Evolutionary conservation across 73 alveolate genomes (phyloP).

Genomic region (Halteria grandinella): DNA sequence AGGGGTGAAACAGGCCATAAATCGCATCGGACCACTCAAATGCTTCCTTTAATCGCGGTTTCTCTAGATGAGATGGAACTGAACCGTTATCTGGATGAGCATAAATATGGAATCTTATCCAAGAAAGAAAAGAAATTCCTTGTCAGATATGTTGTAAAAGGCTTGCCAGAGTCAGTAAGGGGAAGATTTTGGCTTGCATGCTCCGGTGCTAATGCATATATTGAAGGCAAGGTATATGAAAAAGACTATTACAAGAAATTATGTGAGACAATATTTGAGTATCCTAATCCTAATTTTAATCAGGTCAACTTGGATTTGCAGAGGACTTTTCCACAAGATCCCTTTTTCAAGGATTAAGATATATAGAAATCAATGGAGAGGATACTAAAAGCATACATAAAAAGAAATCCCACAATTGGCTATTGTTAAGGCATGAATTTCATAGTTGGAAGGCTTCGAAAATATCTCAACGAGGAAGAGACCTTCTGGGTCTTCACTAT

Average conservation of each 20-base stretch:
- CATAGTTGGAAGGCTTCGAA: conserved; percentile 54
- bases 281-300: conserved; percentile 37
- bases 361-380: conserved; percentile 39
- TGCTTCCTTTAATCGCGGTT: too few relatives aligned
- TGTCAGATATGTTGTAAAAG: conserved; percentile 20
- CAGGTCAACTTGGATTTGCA: conserved; percentile 29
- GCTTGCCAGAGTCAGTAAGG: conserved; percentile 2
- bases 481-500: conserved; percentile 53
- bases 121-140: conserved; percentile 17
- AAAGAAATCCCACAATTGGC: conserved; percentile 60
- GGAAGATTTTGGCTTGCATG: conserved; percentile 33
- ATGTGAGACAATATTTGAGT: conserved; percentile 1
- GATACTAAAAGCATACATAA: conserved; percentile 42
- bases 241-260: conserved; percentile 30
- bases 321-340: conserved; percentile 27
- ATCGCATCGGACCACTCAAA: too few relatives aligned
- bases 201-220: conserved; percentile 37
- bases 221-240: neutral
- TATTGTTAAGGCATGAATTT: conserved; percentile 68
- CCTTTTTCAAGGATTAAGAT: neutral
- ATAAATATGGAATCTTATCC: neutral
- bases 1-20: too few relatives aligned
- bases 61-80: too few relatives aligned
- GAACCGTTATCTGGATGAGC: too few relatives aligned
- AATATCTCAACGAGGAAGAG: conserved; percentile 43